These are phyloP conservation scores for Fonsecaea nubica DNA, from an alignment of 2,329 filamentous ascomycete genomes.

Conservation along the genomic window DNA sequence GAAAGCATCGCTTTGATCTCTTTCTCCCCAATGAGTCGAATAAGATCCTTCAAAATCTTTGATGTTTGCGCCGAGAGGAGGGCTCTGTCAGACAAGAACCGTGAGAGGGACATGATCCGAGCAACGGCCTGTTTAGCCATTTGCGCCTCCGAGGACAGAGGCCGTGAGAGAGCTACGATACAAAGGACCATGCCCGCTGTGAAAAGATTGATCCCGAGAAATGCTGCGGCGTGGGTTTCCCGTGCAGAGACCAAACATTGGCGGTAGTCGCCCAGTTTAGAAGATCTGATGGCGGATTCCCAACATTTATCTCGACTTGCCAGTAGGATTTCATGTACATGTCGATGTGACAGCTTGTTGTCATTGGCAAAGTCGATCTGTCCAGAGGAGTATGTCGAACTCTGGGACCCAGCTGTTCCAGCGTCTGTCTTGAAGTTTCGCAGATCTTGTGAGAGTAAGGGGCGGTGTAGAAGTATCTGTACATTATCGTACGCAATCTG, in stretches of 20 bases:
- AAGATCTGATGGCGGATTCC: constrained; percentile 33
- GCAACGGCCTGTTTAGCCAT: constrained; percentile 53
- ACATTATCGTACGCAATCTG: constrained; percentile 54
- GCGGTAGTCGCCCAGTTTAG: constrained; percentile 27
- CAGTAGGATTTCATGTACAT: constrained; percentile 28
- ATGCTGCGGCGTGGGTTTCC: constrained; percentile 54
- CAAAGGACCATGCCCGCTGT: constrained; percentile 54
- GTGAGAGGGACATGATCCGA: constrained; percentile 51
- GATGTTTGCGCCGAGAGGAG: constrained; percentile 48
- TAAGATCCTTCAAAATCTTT: constrained; percentile 33
- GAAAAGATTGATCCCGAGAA: constrained; percentile 55
- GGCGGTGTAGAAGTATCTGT: constrained; percentile 53
- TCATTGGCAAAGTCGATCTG: constrained; percentile 45
- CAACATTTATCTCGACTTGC: constrained; percentile 29
- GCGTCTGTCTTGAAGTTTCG: constrained; percentile 32
- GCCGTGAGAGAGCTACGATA: constrained; percentile 52
- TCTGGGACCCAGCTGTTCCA: constrained; percentile 43
- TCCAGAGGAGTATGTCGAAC: constrained; percentile 41
- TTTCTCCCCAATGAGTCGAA: constrained; percentile 33
- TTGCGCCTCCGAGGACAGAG: constrained; percentile 52
- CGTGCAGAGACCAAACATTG: constrained; percentile 41
- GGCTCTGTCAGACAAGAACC: constrained; percentile 46
- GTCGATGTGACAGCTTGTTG: constrained; percentile 5
- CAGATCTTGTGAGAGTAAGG: constrained; percentile 45
- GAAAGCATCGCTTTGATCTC: constrained; percentile 36